Evolutionary conservation across 768 basidiomycete genomes (phyloP).

Genomic region (Leccinum longicurvipes): DNA sequence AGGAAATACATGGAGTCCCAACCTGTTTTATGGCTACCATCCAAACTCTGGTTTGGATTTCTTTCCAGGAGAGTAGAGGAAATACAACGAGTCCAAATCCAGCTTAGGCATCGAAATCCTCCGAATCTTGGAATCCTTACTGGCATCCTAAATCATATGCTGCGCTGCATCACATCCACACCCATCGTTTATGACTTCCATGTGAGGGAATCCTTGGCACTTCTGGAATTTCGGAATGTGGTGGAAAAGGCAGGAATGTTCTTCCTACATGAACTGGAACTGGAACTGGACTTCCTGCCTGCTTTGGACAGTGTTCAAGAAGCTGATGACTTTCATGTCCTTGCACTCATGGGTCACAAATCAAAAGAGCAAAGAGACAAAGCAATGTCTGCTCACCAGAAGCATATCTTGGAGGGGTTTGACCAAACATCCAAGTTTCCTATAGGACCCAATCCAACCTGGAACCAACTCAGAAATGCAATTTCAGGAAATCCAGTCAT

Average conservation of each 20-base stretch:
- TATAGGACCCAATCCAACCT: constrained; percentile 1
- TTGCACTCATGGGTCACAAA: background rate
- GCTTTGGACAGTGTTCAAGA: background rate
- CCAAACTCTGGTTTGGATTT: constrained; percentile 1
- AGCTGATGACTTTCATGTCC: background rate
- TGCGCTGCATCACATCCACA: background rate
- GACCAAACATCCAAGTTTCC: background rate
- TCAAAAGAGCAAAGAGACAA: background rate
- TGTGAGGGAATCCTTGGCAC: background rate
- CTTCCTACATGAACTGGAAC: background rate
- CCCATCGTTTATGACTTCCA: background rate
- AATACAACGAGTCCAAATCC: constrained; percentile 2
- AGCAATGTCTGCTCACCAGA: background rate
- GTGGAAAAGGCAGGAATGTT: background rate
- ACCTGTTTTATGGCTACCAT: constrained; percentile 5
- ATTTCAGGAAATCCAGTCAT: background rate
- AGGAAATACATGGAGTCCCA: background rate
- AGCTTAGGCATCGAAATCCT: background rate
- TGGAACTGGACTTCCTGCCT: background rate
- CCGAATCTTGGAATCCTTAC: constrained; percentile 8
- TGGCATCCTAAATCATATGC: background rate
- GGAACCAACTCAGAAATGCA: background rate
- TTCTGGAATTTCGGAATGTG: background rate
- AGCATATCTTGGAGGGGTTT: background rate
- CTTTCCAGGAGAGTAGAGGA: background rate